Evolutionary conservation across 768 basidiomycete genomes (phyloP), one percentile per base, ranked within the genome.

Genomic region (Favolaschia claudopus): DNA sequence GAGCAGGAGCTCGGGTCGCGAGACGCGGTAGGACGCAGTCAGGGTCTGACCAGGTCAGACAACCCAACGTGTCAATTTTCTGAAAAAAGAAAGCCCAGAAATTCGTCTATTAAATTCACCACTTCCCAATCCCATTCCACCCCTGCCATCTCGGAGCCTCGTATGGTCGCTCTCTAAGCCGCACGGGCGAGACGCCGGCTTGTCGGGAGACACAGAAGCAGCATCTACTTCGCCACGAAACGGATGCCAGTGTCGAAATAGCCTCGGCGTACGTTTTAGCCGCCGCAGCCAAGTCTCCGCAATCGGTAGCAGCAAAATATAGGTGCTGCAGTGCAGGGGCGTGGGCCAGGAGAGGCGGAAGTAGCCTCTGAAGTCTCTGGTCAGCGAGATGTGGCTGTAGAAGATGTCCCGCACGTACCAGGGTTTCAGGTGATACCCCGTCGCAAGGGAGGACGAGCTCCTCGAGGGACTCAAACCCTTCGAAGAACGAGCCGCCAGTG

Each of bases 51-150:
- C n/a, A n/a, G n/a, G n/a, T n/a, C n/a, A n/a, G n/a, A n/a, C n/a
- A n/a, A n/a, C n/a, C n/a, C n/a, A n/a, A n/a, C n/a, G n/a, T n/a
- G n/a, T n/a, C n/a, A n/a, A n/a, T n/a, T n/a, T n/a, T n/a, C n/a
- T n/a, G n/a, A n/a, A n/a, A n/a, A n/a, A n/a, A n/a, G n/a, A n/a
- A n/a, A n/a, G n/a, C n/a, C n/a, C n/a, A n/a, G n/a, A n/a, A n/a
- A n/a, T n/a, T n/a, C n/a, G n/a, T n/a, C n/a, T n/a, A n/a, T n/a
- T n/a, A n/a, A n/a, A n/a, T n/a, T n/a, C 52, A 54, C 40, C 52
- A 54, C 27, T 34, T n/a, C 7, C 52, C 40, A 36, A 54, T 44
- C 12, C 52, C 52, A 12, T 20, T 25, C 52, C 52, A 44, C 10
- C 25, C 27, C 5, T 54, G 32, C 52, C 52, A 44, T 5, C 15